These are phyloP conservation scores for Dictyostelium capitatum DNA, from an alignment of 78 protist genomes.

Conservation along the genomic window DNA sequence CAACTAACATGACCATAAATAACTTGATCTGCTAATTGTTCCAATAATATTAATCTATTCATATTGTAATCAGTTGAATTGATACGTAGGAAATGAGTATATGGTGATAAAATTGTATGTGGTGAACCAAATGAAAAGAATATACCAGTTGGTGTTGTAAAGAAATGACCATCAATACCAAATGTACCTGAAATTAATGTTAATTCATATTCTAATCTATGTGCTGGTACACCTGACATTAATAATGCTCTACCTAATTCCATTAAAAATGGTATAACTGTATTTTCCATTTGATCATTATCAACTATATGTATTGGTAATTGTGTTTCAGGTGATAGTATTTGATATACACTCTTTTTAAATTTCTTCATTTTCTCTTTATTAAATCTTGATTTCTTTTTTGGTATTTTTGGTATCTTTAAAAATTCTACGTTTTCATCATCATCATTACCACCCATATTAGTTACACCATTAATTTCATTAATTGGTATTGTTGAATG, in stretches of 20 bases:
- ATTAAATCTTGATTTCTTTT: conserved; percentile 34
- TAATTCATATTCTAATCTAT: conserved; percentile 67
- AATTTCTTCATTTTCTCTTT: conserved; percentile 57
- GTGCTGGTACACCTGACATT: conserved; percentile 77
- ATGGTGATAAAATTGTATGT: conserved; percentile 80
- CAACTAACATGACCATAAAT: conserved; percentile 60
- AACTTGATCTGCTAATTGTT: conserved; percentile 57
- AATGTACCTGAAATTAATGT: conserved; percentile 58
- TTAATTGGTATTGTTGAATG: background rate
- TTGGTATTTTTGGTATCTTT: background rate
- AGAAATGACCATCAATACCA: conserved; percentile 77
- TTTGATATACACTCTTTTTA: conserved; percentile 71
- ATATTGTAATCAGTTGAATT: conserved; percentile 65
- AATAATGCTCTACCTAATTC: conserved; percentile 72
- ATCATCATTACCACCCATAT: background rate
- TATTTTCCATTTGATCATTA: conserved; percentile 32
- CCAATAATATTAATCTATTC: conserved; percentile 38
- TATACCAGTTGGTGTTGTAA: conserved; percentile 76
- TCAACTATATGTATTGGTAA: conserved; percentile 73
- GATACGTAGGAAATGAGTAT: conserved; percentile 67
- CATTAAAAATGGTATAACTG: conserved; percentile 73
- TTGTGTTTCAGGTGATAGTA: conserved; percentile 38
- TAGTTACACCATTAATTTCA: background rate
- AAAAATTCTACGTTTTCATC: background rate
- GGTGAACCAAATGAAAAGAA: conserved; percentile 81